Evolutionary conservation across 2,329 filamentous ascomycete species (phyloP), one percentile per base, ranked within the genome.

Genomic region (Aspergillus novofumigatus): DNA sequence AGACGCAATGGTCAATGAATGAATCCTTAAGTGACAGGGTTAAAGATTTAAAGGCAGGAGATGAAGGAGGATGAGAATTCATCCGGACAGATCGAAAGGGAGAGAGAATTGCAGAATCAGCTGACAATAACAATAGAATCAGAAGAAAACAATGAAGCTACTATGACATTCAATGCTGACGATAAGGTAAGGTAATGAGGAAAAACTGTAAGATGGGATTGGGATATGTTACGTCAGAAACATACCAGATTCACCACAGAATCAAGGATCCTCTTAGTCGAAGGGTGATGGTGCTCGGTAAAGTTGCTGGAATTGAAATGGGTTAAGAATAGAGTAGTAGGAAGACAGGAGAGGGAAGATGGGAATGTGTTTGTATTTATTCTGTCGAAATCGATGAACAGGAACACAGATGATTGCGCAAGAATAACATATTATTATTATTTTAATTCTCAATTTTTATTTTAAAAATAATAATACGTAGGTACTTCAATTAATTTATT

Each of bases 201-300:
- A 7, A 38, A 47, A n/a, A 7, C 21, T 50, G 28, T 38, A 23
- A 38, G 53, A 21, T 23, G 29, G 23, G 20, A 32, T 45, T 23
- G 29, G 23, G 20, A 32, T 45, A 41, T 10, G 45, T 63, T 66
- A 65, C 64, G 61, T 66, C 64, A 59, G 59, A 48, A 29, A 35
- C 49, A 41, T 26, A 41, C 26, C 32, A 47, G 23, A 48, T 44
- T 35, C 26, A 26, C 21, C 17, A 44, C 17, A 23, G 26, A 20
- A 32, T 32, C 29, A 32, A 29, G 32, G 6, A 38, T 38, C 32
- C 11, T 32, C n/a, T 32, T 10, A 32, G 10, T 32, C 11, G 4
- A 35, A 35, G 11, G 32, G 32, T 35, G 32, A 17, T 35, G 35
- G 35, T 32, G 23, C 28, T 54, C 26, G 47, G 32, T 23, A 51